Conservation (phyloP, 1,284 basidiomycete species). For the Calocybe gambosa region DNA sequence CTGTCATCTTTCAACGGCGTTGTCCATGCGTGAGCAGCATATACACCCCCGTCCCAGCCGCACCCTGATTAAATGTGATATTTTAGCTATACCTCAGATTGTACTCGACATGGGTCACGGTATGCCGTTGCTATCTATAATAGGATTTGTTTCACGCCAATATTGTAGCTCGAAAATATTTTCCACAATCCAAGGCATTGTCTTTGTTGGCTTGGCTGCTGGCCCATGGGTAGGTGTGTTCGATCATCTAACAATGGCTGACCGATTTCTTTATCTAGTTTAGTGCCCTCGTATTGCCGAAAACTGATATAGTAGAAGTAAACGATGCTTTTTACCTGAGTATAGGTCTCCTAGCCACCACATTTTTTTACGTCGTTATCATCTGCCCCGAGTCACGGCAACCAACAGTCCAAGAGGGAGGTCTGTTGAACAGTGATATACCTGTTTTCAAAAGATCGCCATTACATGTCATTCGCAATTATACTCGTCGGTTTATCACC, state of each 20-base stretch:
- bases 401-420: slow-evolving; percentile 14
- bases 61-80: background rate
- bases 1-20: slow-evolving; percentile 46
- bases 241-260: slow-evolving; percentile 7
- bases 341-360: slow-evolving; percentile 28
- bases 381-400: slow-evolving; percentile 42
- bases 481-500: slow-evolving; percentile 24
- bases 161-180: slow-evolving; percentile 39
- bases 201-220: slow-evolving; percentile 41
- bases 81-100: slow-evolving; percentile 44
- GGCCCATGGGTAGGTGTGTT: slow-evolving; percentile 40
- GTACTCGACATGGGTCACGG: slow-evolving; percentile 45
- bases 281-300: slow-evolving; percentile 28
- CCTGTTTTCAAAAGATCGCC: slow-evolving; percentile 23
- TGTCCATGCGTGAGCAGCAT: slow-evolving; percentile 37
- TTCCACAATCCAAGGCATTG: slow-evolving; percentile 45
- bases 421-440: slow-evolving; percentile 13
- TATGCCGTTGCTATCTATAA: slow-evolving; percentile 13
- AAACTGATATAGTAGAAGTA: slow-evolving; percentile 21
- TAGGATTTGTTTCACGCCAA: slow-evolving; percentile 1
- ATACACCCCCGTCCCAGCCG: slow-evolving; percentile 1
- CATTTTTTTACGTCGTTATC: slow-evolving; percentile 36
- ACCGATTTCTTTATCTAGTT: slow-evolving; percentile 18
- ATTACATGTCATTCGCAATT: slow-evolving; percentile 18
- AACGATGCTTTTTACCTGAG: slow-evolving; percentile 36